phyloP scores from a whole-genome alignment of 2,329 filamentous ascomycete species.

The Blastomyces percursus region DNA sequence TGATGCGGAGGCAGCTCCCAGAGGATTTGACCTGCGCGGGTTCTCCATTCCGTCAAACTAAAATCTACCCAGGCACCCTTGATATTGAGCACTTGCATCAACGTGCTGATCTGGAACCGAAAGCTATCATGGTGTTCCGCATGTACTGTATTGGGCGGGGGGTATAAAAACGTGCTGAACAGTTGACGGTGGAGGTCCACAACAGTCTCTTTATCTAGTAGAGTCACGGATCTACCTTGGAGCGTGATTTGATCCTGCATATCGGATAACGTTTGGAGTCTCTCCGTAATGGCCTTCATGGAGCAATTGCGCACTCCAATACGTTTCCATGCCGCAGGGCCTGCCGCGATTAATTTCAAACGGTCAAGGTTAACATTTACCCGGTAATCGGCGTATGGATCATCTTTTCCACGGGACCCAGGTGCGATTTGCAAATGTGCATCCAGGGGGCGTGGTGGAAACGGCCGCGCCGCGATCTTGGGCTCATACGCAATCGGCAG shows the following conservation, averaged over 20 bases:
- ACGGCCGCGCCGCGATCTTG: slow-evolving; percentile 16
- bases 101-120: slow-evolving; percentile 36
- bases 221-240: slow-evolving; percentile 22
- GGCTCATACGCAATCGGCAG: slow-evolving; percentile 23
- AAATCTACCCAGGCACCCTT: slow-evolving; percentile 40
- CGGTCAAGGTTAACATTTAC: slow-evolving; percentile 28
- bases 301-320: slow-evolving; percentile 33
- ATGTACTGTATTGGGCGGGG: slow-evolving; percentile 22
- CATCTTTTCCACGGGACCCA: slow-evolving; percentile 10
- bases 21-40: slow-evolving; percentile 37
- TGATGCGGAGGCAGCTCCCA: slow-evolving; percentile 31
- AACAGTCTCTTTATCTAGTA: slow-evolving; percentile 26
- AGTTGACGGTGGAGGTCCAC: slow-evolving; percentile 26
- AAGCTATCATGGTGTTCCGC: slow-evolving; percentile 25
- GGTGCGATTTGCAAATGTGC: slow-evolving; percentile 17
- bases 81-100: slow-evolving; percentile 34
- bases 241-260: slow-evolving; percentile 27
- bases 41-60: slow-evolving; percentile 36
- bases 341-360: slow-evolving; percentile 27
- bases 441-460: slow-evolving; percentile 15
- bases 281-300: slow-evolving; percentile 24
- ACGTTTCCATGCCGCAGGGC: slow-evolving; percentile 31
- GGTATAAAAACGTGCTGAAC: slow-evolving; percentile 31
- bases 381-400: slow-evolving; percentile 28
- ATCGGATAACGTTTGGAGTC: slow-evolving; percentile 25